A percentile compares a stretch with the other conserved stretches of the same genome.
phyloP scores from a whole-genome alignment of 2,329 filamentous ascomycete species.

The Ustulina deusta region DNA sequence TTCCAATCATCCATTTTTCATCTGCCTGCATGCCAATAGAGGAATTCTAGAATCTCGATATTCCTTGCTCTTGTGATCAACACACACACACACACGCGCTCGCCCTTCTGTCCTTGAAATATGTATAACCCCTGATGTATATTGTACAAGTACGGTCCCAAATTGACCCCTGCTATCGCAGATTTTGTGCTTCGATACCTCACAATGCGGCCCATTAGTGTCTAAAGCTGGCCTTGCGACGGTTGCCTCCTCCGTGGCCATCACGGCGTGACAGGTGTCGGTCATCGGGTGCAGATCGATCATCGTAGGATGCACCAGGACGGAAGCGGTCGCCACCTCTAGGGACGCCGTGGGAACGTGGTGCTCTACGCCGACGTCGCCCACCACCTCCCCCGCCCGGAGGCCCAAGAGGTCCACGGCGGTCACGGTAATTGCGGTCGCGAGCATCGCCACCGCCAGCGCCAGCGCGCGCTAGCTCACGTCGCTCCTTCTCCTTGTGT shows the following conservation, averaged over 20 bases:
- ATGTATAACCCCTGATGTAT: slow-evolving; percentile 12
- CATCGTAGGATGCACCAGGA: slow-evolving; percentile 44
- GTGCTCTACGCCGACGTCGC: slow-evolving; percentile 48
- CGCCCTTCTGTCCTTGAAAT: not conserved
- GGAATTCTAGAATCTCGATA: not conserved
- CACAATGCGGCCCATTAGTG: slow-evolving; percentile 11
- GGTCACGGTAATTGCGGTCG: slow-evolving; percentile 37
- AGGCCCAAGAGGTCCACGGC: slow-evolving; percentile 40
- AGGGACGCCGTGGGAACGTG: slow-evolving; percentile 49
- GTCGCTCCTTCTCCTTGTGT: slow-evolving; percentile 61
- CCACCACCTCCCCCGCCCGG: slow-evolving; percentile 41
- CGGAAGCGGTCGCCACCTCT: slow-evolving; percentile 52
- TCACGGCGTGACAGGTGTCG: slow-evolving; percentile 38
- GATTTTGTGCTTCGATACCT: not conserved
- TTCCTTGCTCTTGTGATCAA: slow-evolving; percentile 1
- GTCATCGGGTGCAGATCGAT: slow-evolving; percentile 43
- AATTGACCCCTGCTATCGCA: not conserved
- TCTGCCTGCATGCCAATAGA: not conserved
- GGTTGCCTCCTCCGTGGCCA: slow-evolving; percentile 33
- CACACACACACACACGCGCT: not conserved
- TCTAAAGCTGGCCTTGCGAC: slow-evolving; percentile 28
- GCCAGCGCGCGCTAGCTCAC: slow-evolving; percentile 52
- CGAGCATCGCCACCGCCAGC: slow-evolving; percentile 28
- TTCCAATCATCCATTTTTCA: slow-evolving; percentile 16
- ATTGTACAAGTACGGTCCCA: slow-evolving; percentile 20